Conservation (phyloP, 495 filamentous ascomycete species). For the Xylaria grammica region DNA sequence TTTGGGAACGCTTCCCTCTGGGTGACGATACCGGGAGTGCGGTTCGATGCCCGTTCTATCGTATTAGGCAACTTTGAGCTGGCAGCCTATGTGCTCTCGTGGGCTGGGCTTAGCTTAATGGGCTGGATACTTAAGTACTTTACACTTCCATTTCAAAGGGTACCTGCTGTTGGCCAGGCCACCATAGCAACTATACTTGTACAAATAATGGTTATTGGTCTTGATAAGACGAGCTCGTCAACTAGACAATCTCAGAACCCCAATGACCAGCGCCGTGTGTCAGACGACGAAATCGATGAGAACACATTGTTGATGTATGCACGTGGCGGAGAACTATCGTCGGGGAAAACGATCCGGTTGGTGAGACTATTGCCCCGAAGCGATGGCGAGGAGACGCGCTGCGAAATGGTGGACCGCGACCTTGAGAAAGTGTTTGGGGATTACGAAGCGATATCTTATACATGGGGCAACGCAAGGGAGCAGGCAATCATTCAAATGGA, state of each 20-base stretch:
- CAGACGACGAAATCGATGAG: conserved; percentile 8
- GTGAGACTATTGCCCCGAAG: conserved; percentile 20
- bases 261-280: neutral
- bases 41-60: conserved; percentile 6
- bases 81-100: conserved; percentile 2
- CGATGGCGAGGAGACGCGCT: conserved; percentile 11
- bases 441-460: conserved; percentile 38
- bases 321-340: conserved; percentile 5
- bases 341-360: conserved; percentile 23
- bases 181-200: neutral
- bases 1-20: conserved; percentile 17
- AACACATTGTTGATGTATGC: conserved; percentile 14
- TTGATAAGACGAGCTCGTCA: conserved; percentile 1
- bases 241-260: neutral
- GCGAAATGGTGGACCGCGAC: conserved; percentile 25
- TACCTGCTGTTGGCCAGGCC: conserved; percentile 6
- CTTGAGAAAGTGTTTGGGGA: neutral
- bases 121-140: conserved; percentile 6
- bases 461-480: conserved; percentile 30
- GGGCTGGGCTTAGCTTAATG: neutral
- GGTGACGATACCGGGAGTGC: conserved; percentile 9
- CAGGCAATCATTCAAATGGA: conserved; percentile 9
- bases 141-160: neutral
- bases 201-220: neutral
- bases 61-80: neutral